Conservation (phyloP, 805 yeast species). For the Yamadazyma laniorum region DNA sequence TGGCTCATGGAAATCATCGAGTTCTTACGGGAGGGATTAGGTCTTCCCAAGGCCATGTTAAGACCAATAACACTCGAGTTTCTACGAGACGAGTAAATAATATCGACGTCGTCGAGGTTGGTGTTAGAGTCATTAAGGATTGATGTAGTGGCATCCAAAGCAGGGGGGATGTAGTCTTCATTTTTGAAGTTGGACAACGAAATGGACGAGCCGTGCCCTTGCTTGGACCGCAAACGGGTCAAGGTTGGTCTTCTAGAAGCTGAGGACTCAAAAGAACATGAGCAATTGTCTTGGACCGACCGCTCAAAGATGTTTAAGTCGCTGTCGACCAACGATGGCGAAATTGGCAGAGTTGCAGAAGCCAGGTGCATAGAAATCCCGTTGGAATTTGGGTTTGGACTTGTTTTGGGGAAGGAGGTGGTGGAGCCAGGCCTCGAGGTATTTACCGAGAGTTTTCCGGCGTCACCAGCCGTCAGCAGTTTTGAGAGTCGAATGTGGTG, state of each 20-base stretch:
- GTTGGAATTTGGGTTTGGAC: background rate
- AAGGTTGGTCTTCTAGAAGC: constrained; percentile 15
- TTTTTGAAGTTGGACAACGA: constrained; percentile 31
- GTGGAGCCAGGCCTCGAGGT: background rate
- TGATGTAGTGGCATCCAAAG: constrained; percentile 71
- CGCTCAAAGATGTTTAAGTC: constrained; percentile 36
- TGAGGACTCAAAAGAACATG: background rate
- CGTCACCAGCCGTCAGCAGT: background rate
- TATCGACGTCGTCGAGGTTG: constrained; percentile 67
- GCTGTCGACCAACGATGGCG: background rate
- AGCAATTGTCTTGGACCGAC: constrained; percentile 34
- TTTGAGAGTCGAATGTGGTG: background rate
- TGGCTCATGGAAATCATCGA: constrained; percentile 26
- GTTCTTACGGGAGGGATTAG: constrained; percentile 41
- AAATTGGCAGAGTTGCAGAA: background rate
- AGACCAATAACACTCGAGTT: constrained; percentile 52
- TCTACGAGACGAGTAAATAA: constrained; percentile 59
- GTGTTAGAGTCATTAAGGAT: constrained; percentile 59
- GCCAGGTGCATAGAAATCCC: background rate
- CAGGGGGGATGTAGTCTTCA: constrained; percentile 77
- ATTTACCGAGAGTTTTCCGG: background rate
- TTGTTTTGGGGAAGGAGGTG: background rate
- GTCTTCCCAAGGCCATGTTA: constrained; percentile 48
- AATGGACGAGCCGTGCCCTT: constrained; percentile 11
- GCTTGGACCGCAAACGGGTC: constrained; percentile 12